Base-by-base conservation (phyloP, 805 yeast genomes). In the Candida anglica region DNA sequence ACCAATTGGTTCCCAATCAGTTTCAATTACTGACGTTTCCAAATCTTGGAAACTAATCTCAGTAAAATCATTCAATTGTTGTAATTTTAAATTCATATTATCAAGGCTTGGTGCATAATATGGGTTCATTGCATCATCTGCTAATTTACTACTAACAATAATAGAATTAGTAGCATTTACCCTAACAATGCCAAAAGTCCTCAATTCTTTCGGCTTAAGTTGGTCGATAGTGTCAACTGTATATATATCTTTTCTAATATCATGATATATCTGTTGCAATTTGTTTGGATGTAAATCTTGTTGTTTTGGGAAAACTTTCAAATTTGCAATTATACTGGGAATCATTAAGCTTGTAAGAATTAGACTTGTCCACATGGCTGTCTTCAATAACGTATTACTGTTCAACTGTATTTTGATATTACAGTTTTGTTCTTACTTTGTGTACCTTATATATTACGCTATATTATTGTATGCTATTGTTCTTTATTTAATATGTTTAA, bases 121-220 rank as follows among this genome's bases (percentile, higher is more conserved):
- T 3, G 36, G 40, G 23, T 39, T 37, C 20, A 41, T 20, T 2
- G 43, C 41, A 11, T 32, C 33, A 20, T 32, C 36, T 3, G 44
- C 38, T n/a, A 44, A 27, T 11, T 27, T 21, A 14, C 36, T 15
- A 13, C 40, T 39, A 5, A 40, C 25, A n/a, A 48, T 38, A 11
- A 47, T 16, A 2, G 50, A 37, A 7, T 40, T 39, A 3, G 46
- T 24, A 5, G 31, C 20, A 17, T 11, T 16, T 1, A 48, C 28
- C 13, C 31, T 39, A 5, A 38, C 40, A 3, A 39, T 43, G 15
- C 50, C 52, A 15, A 36, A 34, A 14, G 37, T 39, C 16, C 37
- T 11, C 7, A 48, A 27, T 13, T 28, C 35, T 15, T 22, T 32
- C 3, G 48, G 34, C 2, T 26, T 30, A 9, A 48, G 7, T 6